Conservation (phyloP, 257 asterid species). For the Cinchona pubescens region DNA sequence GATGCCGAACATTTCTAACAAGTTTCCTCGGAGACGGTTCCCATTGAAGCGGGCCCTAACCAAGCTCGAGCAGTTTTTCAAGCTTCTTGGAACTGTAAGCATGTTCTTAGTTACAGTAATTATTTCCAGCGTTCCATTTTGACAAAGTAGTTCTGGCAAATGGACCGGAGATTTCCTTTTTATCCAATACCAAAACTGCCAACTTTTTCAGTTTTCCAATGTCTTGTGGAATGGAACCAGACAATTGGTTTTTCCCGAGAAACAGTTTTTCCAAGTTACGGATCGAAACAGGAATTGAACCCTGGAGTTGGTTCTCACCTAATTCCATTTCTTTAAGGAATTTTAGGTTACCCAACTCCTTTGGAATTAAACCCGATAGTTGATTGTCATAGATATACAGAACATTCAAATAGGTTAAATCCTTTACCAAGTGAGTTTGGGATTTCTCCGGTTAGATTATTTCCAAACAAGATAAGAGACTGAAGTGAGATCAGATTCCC, state of each 20-base stretch:
- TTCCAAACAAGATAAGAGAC: background rate
- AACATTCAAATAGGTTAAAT: background rate
- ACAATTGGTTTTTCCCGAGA: slow-evolving; percentile 11
- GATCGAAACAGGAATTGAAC: too few species aligned
- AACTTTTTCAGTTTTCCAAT: too few species aligned
- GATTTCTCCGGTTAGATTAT: background rate
- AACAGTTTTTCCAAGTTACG: background rate
- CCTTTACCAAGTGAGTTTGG: background rate
- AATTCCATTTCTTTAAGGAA: background rate
- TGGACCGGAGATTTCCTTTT: too few species aligned
- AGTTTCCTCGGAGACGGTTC: slow-evolving; percentile 31
- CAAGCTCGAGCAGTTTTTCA: slow-evolving; percentile 37
- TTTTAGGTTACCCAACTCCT: background rate
- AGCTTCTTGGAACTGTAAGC: slow-evolving; percentile 24
- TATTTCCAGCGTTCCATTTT: slow-evolving; percentile 14
- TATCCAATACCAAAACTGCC: too few species aligned
- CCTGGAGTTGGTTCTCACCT: too few species aligned
- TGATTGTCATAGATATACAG: background rate
- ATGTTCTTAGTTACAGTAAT: slow-evolving; percentile 20
- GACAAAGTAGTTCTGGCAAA: too few species aligned
- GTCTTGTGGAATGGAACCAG: slow-evolving; percentile 18
- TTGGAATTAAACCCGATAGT: too few species aligned
- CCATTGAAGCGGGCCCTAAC: slow-evolving; percentile 7
- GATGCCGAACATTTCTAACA: slow-evolving; percentile 29
- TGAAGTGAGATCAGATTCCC: background rate